Base-by-base conservation (phyloP, 2,329 filamentous ascomycete genomes). In the Trichoderma koningiopsis region DNA sequence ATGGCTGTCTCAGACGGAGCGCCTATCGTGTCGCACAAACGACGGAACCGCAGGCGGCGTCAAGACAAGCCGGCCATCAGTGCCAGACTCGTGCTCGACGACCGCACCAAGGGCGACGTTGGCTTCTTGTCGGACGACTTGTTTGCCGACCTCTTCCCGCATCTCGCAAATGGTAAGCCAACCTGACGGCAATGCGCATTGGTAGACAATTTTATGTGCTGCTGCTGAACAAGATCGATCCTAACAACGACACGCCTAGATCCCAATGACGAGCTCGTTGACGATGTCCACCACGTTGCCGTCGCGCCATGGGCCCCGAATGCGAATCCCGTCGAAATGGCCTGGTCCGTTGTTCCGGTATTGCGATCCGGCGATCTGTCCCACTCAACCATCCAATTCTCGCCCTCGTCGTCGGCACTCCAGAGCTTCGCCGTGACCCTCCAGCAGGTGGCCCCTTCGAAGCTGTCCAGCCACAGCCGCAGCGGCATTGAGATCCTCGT, bases 71-170 rank as follows among this genome's bases (percentile, higher is more conserved):
- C 91, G 8, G 87, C 94, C 55, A 85, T 97, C 70, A 87, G 92
- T 70, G 94, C 93, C 68, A 89, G 92, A 69, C 85, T 98, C 62
- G 87, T 96, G 47, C 88, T 97, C 68, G 94, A 97, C 79, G 92
- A 94, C 77, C 91, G 92, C 78, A 85, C 97, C 75, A 92, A 91
- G 80, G 93, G 92, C 65, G 93, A 97, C 77, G 86, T 94, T 71
- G 96, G 94, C 72, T 87, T 96, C 72, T 81, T 98, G 65, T 97
- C 95, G 14, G 91, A 93, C 75, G 93, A 97, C 79, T 85, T 99
- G 63, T 93, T 94, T 75, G 84, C 86, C 58, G 92, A 96, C 76
- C 86, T 98, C 63, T 94, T 96, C 81, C 89, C 92, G 71, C 82
- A 88, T 74, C 76, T 86, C 74, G 80, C 81, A 73, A 75, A 83